Conservation (phyloP, 2,329 filamentous ascomycete genomes). For the Monilinia fructicola region DNA sequence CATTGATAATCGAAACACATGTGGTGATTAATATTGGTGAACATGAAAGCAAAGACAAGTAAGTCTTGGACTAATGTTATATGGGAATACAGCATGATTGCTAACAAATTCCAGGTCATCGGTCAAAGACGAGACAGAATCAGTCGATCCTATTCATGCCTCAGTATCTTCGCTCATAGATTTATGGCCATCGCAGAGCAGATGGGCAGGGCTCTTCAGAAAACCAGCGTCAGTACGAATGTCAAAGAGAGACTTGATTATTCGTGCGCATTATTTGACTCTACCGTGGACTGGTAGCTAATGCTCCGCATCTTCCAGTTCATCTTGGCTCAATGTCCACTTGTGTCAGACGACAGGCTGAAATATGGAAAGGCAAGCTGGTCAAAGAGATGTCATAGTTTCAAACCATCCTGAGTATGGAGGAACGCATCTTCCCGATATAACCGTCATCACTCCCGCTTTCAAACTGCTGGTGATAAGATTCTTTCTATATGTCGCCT, state of each 20-base stretch:
- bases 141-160: constrained; percentile 74
- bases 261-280: constrained; percentile 78
- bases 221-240: constrained; percentile 77
- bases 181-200: constrained; percentile 88
- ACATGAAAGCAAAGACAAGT: constrained; percentile 48
- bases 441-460: constrained; percentile 77
- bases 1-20: constrained; percentile 78
- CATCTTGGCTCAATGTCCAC: constrained; percentile 86
- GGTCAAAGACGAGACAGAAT: constrained; percentile 42
- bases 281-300: constrained; percentile 72
- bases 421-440: constrained; percentile 80
- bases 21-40: constrained; percentile 82
- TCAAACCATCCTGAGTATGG: constrained; percentile 84
- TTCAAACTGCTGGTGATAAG: constrained; percentile 62
- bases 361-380: constrained; percentile 76
- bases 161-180: constrained; percentile 76
- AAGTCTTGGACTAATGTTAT: constrained; percentile 26
- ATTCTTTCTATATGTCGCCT: constrained; percentile 37
- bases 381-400: constrained; percentile 77
- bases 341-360: constrained; percentile 73
- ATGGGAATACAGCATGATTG: background rate
- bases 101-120: background rate
- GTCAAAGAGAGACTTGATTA: constrained; percentile 83
- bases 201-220: constrained; percentile 77
- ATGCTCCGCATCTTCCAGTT: constrained; percentile 77